Evolutionary conservation across 2,329 filamentous ascomycete genomes (phyloP).

Genomic region (Chaetomium strumarium): DNA sequence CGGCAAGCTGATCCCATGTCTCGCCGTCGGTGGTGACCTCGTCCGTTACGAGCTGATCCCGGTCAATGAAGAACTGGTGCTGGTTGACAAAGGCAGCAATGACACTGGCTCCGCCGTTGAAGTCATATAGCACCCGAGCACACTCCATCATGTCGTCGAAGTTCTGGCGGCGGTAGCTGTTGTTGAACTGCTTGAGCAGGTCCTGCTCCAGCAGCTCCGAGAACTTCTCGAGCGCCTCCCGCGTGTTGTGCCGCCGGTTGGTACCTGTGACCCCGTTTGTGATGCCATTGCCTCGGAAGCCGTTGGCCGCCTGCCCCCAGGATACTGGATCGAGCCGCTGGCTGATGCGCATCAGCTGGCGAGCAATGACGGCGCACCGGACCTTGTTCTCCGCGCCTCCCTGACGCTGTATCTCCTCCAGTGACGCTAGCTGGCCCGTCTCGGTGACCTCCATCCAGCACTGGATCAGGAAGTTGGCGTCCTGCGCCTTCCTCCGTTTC

Average conservation of each 20-base stretch:
- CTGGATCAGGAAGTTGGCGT: slow-evolving; percentile 91
- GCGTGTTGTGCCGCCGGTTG: slow-evolving; percentile 57
- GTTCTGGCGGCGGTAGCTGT: slow-evolving; percentile 90
- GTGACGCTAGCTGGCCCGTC: slow-evolving; percentile 74
- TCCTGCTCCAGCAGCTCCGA: slow-evolving; percentile 94
- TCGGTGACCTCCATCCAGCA: slow-evolving; percentile 97
- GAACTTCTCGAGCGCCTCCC: slow-evolving; percentile 93
- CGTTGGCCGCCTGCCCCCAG: slow-evolving; percentile 59
- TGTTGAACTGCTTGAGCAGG: slow-evolving; percentile 90
- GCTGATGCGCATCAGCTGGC: slow-evolving; percentile 90
- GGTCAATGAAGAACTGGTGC: slow-evolving; percentile 98
- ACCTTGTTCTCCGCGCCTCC: slow-evolving; percentile 89
- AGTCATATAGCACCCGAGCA: slow-evolving; percentile 87
- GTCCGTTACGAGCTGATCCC: slow-evolving; percentile 84
- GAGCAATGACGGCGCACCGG: slow-evolving; percentile 85
- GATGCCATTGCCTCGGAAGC: slow-evolving; percentile 43
- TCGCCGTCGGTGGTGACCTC: slow-evolving; percentile 71
- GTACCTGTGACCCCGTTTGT: slow-evolving; percentile 43
- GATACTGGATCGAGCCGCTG: slow-evolving; percentile 77
- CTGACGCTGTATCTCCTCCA: slow-evolving; percentile 82
- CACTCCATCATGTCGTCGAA: slow-evolving; percentile 98
- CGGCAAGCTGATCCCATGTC: slow-evolving; percentile 85
- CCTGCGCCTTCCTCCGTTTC: slow-evolving; percentile 81
- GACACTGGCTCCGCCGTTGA: slow-evolving; percentile 91
- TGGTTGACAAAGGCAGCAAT: slow-evolving; percentile 97